Base-by-base conservation (phyloP, 345 rosid genomes). In the Melaleuca quinquenervia region DNA sequence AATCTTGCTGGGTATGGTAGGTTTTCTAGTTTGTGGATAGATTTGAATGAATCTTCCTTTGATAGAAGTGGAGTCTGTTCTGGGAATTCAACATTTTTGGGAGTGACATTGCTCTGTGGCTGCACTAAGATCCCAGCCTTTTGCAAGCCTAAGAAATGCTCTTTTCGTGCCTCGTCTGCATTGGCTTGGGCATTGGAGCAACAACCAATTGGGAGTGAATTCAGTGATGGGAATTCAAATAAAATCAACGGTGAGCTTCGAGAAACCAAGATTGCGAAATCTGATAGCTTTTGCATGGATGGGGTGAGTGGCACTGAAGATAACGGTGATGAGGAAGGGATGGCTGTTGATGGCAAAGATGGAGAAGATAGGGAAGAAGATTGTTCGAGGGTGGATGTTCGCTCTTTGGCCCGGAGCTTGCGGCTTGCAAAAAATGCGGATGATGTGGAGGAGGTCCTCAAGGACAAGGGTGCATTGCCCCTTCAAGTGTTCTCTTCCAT, bases 391-490 rank as follows among this genome's bases (percentile, higher is more conserved):
- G 84, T 96, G 56, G 91, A 95, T 90, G 96, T 95, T 56, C 91
- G 90, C 29, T 91, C 85, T 9, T 83, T 96, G 84, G 96, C 96
- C 1, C 51, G 52, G 82, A 92, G 92, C 85, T 90, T 97, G 86
- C 90, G 87, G 87, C 89, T 84, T 60, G 94, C 95, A 21, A 91
- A 91, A 91, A 93, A 95, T 8, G 95, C 93, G 1, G 95, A 95
- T 85, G 96, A 95, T 89, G 93, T 95, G 22, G 96, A 94, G 87
- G 91, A 84, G 88, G 93, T 96, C 87, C 94, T 97, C 8, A 93
- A 91, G 92, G 96, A 88, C 84, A 92, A 85, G 84, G 94, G 90
- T 82, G 94, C 89, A 48, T 86, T 96, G 87, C 98, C 98, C 54
- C 93, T 92, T 52, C 93, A 91, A 88, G 98, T 94, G 11, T 93